phyloP scores from a whole-genome alignment of 2,329 filamentous ascomycete genomes.

The Cryphonectria nitschkei region DNA sequence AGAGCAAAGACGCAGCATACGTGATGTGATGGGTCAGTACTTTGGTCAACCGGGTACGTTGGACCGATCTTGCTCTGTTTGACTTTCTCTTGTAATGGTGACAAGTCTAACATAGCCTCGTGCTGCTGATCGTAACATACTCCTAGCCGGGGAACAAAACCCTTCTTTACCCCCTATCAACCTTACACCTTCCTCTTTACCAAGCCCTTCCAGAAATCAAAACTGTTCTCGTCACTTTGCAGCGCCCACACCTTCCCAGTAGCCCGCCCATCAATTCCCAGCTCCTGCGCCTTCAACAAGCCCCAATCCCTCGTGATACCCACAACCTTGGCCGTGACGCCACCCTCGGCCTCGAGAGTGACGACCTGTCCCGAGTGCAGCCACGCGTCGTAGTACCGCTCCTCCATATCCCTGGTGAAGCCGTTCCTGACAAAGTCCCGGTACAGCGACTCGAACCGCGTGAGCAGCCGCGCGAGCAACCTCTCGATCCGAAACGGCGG shows the following conservation, averaged over 20 bases:
- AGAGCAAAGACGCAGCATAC: too few species aligned
- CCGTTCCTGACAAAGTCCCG: slow-evolving; percentile 73
- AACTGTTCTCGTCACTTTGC: slow-evolving; percentile 97
- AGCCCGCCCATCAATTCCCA: slow-evolving; percentile 70
- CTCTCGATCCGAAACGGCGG: slow-evolving; percentile 73
- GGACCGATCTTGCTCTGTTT: background rate
- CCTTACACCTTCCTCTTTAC: slow-evolving; percentile 74
- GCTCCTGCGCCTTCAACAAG: slow-evolving; percentile 80
- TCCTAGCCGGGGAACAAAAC: too few species aligned
- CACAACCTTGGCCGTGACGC: slow-evolving; percentile 73
- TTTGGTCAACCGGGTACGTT: background rate
- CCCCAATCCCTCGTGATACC: slow-evolving; percentile 95
- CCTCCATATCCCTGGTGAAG: slow-evolving; percentile 74
- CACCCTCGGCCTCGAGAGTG: slow-evolving; percentile 80
- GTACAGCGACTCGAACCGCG: slow-evolving; percentile 78
- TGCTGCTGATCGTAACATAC: too few species aligned
- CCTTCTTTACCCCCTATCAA: background rate
- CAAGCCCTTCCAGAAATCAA: slow-evolving; percentile 93
- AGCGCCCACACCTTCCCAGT: slow-evolving; percentile 82
- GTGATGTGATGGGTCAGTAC: too few species aligned
- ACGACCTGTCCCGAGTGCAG: slow-evolving; percentile 75
- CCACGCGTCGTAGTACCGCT: slow-evolving; percentile 81
- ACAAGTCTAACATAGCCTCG: too few species aligned
- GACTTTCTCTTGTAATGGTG: too few species aligned
- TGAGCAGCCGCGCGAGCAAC: slow-evolving; percentile 79